These are phyloP conservation scores for Astrothelium subdiscretum DNA, from an alignment of 495 filamentous ascomycete genomes.

Conservation along the genomic window DNA sequence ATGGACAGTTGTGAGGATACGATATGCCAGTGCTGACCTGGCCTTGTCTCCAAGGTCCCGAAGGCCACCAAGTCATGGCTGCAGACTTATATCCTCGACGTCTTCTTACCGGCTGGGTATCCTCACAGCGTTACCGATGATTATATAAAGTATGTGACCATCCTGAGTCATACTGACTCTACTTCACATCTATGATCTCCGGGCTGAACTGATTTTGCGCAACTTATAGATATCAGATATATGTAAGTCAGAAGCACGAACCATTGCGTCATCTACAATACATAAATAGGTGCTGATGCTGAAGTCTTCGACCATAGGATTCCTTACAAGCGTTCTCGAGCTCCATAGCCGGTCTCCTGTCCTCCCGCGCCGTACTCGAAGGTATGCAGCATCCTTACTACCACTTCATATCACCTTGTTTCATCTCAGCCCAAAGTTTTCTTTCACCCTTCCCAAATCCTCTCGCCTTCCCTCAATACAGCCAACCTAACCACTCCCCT, in stretches of 20 bases:
- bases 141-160: conserved; percentile 55
- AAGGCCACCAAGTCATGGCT: conserved; percentile 23
- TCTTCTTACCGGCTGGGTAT: conserved; percentile 90
- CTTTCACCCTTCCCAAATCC: not conserved
- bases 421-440: not conserved
- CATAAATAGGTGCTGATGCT: no score
- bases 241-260: conserved; percentile 37
- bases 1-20: no score
- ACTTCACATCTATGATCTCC: not conserved
- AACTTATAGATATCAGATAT: conserved; percentile 58
- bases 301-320: conserved; percentile 44
- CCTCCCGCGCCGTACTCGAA: conserved; percentile 81
- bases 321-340: conserved; percentile 93
- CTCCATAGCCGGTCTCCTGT: conserved; percentile 79
- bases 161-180: conserved; percentile 27
- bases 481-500: conserved; percentile 4
- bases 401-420: not conserved
- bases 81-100: conserved; percentile 40
- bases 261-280: no score
- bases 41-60: conserved; percentile 14
- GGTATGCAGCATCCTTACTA: conserved; percentile 36
- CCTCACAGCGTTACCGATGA: conserved; percentile 83
- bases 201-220: conserved; percentile 8
- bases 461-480: not conserved
- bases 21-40: no score